phyloP scores from a whole-genome alignment of 768 basidiomycete species.

The Omphalotus guepiniiformis region DNA sequence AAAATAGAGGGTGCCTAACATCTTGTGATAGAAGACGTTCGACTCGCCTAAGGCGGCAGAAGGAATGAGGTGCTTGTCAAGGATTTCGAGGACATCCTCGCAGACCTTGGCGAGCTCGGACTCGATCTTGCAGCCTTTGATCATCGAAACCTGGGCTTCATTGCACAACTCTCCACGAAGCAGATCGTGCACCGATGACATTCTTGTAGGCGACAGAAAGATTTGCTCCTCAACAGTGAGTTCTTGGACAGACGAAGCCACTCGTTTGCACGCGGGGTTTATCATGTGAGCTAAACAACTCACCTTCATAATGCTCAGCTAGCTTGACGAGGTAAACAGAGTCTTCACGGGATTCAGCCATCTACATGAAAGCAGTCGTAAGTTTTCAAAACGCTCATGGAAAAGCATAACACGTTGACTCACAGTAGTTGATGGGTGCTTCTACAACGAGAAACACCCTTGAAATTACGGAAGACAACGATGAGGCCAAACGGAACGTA shows the following conservation, averaged over 20 bases:
- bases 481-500: too few relatives aligned
- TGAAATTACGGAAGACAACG: too few relatives aligned
- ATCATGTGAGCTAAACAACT: conserved; percentile 20
- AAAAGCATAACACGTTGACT: too few relatives aligned
- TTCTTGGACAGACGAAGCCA: conserved; percentile 96
- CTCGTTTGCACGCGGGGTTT: too few relatives aligned
- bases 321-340: conserved; percentile 99
- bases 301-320: conserved; percentile 98
- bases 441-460: too few relatives aligned
- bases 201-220: conserved; percentile 98
- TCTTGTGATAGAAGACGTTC: conserved; percentile 99
- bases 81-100: conserved; percentile 95
- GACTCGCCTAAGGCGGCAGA: conserved; percentile 95
- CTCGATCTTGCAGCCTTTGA: conserved; percentile 97
- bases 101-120: conserved; percentile 95
- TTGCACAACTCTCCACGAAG: conserved; percentile 98
- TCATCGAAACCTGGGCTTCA: conserved; percentile 92
- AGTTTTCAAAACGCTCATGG: too few relatives aligned
- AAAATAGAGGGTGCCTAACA: conserved; percentile 53
- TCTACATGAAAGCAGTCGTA: conserved; percentile 36
- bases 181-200: conserved; percentile 96
- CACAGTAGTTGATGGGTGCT: too few relatives aligned
- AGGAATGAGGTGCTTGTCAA: conserved; percentile 96
- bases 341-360: conserved; percentile 88
- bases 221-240: conserved; percentile 98